These are phyloP conservation scores for Kockiozyma suomiensis DNA, from an alignment of 805 yeast species.

Conservation along the genomic window DNA sequence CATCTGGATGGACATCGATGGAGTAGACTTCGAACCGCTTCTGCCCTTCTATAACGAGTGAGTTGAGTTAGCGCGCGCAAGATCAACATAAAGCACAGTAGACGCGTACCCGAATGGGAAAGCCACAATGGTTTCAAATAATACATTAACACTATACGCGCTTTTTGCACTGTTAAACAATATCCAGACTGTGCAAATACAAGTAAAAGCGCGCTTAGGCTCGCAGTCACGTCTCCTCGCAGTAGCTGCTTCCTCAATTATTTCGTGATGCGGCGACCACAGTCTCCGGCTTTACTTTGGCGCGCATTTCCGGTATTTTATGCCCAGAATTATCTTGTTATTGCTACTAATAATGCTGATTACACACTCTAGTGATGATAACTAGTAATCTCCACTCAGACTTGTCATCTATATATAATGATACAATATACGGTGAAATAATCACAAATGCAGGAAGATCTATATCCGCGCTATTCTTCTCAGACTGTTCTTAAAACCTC, in stretches of 20 bases:
- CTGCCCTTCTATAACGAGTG: constrained; percentile 60
- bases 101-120: constrained; percentile 53
- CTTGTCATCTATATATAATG: too few species aligned
- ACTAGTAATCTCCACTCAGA: too few species aligned
- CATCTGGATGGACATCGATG: constrained; percentile 77
- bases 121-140: constrained; percentile 74
- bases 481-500: not conserved
- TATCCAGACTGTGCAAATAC: not conserved
- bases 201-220: not conserved
- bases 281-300: too few species aligned
- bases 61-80: not conserved
- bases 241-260: too few species aligned
- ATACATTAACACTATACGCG: constrained; percentile 50
- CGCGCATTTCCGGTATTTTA: not conserved
- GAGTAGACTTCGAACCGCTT: constrained; percentile 84
- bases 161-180: not conserved
- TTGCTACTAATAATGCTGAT: not conserved
- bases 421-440: too few species aligned
- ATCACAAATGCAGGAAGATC: too few species aligned
- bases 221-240: not conserved
- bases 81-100: not conserved
- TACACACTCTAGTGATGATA: too few species aligned
- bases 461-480: too few species aligned
- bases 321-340: not conserved
- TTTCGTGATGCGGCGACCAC: constrained; percentile 1